Base-by-base conservation (phyloP, 345 rosid species). In the Excoecaria agallocha region DNA sequence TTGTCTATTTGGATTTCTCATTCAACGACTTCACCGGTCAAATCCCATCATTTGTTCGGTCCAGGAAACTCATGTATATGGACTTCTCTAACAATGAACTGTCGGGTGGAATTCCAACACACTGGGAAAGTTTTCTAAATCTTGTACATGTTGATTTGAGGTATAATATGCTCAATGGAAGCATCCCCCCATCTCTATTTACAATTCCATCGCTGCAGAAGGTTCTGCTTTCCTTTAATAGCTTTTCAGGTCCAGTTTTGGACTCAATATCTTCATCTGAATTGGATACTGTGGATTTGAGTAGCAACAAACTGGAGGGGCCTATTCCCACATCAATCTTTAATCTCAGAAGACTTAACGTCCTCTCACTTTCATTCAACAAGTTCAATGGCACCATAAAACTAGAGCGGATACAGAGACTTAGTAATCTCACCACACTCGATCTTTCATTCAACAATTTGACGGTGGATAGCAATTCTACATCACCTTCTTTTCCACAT, bases 391-490 rank as follows among this genome's bases (percentile, higher is more conserved):
- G 86, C 58, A 45, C 84, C 0, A 35, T 84, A 12, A 60, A 51
- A 0, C 66, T 90, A 10, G 52, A 72, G 52, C 5, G 3, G 48
- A n/a, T 85, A 76, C 73, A 12, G 12, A 56, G 15, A n/a, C 82
- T 87, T 66, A 3, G 0, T 35, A 79, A 81, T 58, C 87, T 85
- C 60, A 74, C 72, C 1, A 35, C 35, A 2, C 46, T 74, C 45
- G 65, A 65, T 17, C 89, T 89, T 15, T 86, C 94, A 0, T 39
- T 78, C 82, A 87, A 85, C 52, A 7, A 5, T 11, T 82, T 86
- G 78, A 43, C 49, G 2, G 57, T 87, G 3, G 0, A 79, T 63
- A 13, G 6, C 24, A 3, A 46, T 59, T 9, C 71, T 24, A 55
- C 48, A 3, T 13, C 0, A 4, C 13, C 52, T 38, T 57, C 58